Evolutionary conservation across 2,329 filamentous ascomycete species (phyloP).

Genomic region (Moelleriella libera): DNA sequence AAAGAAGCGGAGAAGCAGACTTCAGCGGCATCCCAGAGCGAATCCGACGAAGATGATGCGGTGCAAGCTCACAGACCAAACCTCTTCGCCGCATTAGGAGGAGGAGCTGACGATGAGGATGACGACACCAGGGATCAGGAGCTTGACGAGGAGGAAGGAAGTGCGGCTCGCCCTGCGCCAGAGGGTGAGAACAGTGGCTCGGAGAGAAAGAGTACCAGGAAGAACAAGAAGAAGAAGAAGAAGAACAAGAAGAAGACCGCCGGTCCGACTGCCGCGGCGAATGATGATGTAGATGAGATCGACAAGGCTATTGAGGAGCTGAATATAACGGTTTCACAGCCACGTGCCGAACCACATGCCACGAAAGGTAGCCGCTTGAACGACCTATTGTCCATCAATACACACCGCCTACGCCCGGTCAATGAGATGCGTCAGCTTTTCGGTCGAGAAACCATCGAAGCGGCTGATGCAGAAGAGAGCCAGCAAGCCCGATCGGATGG

Average conservation of each 20-base stretch:
- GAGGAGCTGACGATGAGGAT: constrained; percentile 25
- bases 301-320: constrained; percentile 38
- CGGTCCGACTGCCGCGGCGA: constrained; percentile 6
- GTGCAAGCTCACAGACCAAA: constrained; percentile 22
- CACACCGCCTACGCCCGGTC: constrained; percentile 64
- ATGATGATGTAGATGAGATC: constrained; percentile 35
- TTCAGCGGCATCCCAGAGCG: constrained; percentile 12
- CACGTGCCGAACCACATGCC: background rate
- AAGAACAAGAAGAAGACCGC: constrained; percentile 21
- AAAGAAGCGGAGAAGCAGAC: constrained; percentile 23
- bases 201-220: constrained; percentile 22
- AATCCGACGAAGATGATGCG: constrained; percentile 16
- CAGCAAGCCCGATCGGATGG: constrained; percentile 21
- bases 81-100: constrained; percentile 38
- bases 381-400: constrained; percentile 35
- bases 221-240: constrained; percentile 21
- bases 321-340: background rate
- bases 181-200: constrained; percentile 7
- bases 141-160: constrained; percentile 16
- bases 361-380: constrained; percentile 12
- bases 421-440: constrained; percentile 74
- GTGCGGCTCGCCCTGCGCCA: constrained; percentile 12
- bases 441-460: constrained; percentile 42
- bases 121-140: constrained; percentile 23
- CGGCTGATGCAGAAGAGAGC: constrained; percentile 33